Percentiles rank a stretch among this genome's conserved stretches.
These are phyloP conservation scores for Suillus spraguei DNA, from an alignment of 768 basidiomycete species.

Conservation along the genomic window DNA sequence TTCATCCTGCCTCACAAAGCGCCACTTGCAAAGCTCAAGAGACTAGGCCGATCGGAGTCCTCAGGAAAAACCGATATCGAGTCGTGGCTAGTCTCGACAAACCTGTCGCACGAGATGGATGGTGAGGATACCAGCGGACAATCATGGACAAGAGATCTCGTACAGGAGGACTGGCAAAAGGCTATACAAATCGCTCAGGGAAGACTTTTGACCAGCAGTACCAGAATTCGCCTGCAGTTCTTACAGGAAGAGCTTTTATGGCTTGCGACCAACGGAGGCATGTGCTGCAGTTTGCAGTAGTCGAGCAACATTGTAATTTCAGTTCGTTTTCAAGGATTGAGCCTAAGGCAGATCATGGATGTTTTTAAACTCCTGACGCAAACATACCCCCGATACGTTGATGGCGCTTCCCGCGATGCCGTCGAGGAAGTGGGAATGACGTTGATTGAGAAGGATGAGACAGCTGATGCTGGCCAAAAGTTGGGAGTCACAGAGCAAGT, in stretches of 20 bases:
- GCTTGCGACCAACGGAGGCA: constrained; percentile 60
- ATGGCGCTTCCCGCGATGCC: constrained; percentile 68
- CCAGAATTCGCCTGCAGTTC: constrained; percentile 58
- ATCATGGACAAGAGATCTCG: constrained; percentile 56
- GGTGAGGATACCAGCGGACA: constrained; percentile 26
- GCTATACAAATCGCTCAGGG: constrained; percentile 57
- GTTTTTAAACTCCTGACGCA: constrained; percentile 72
- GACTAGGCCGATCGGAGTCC: constrained; percentile 39
- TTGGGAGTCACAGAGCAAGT: constrained; percentile 70
- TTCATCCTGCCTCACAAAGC: constrained; percentile 38
- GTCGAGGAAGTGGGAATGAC: constrained; percentile 69
- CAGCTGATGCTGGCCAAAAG: constrained; percentile 43
- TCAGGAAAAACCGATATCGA: constrained; percentile 54
- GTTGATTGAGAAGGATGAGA: constrained; percentile 66
- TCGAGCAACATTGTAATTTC: constrained; percentile 7
- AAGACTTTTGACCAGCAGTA: constrained; percentile 51
- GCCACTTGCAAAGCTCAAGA: constrained; percentile 52
- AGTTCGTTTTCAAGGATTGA: constrained; percentile 48
- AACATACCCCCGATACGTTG: constrained; percentile 81
- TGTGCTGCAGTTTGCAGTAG: constrained; percentile 22
- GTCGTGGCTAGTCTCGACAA: constrained; percentile 62
- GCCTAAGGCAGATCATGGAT: constrained; percentile 62
- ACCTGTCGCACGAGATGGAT: constrained; percentile 31
- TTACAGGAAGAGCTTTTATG: constrained; percentile 62
- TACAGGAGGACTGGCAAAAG: constrained; percentile 55